Evolutionary conservation across 192 early-diverging fungal genomes (phyloP), one percentile per base, ranked within the genome.

Genomic region (Piromyces finnis): DNA sequence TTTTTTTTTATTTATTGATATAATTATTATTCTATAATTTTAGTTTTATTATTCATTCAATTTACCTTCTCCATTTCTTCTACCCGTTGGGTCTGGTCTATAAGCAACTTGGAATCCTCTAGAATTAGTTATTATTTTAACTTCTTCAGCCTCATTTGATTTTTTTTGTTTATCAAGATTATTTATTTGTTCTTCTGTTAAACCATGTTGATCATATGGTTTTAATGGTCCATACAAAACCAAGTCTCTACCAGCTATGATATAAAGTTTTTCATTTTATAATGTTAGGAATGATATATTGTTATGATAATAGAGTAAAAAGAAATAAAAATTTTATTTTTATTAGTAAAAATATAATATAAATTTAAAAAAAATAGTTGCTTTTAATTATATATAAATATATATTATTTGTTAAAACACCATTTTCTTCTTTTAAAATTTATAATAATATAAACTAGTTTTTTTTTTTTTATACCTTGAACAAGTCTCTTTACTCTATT

Each of bases 71-170:
- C 90, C 90, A 9, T 79, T 84, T 29, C 90, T 77, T 51, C 88
- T 78, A 9, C 90, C 90, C 16, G 90, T 91, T 12, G 90, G 90
- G 79, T 89, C 88, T 28, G 85, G 86, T 79, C 87, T 88, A 28
- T 83, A 36, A 39, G 87, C 80, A 37, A 88, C 84, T 22, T 59
- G 82, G 35, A 84, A 78, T 77, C 87, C 90, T 78, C 88, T 80
- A 78, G 51, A 81, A 81, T 29, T 83, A 80, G 29, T 82, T 15
- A 35, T 85, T 29, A 51, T 86, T 84, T 78, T 27, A 37, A 18
- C 79, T 37, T 35, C 32, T 59, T 80, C 77, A 26, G 36, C 37
- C 36, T 82, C 79, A n/a, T 36, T 32, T 17, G 29, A 27, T 28
- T 83, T 78, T 37, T 86, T 81, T 18, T 82, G 81, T 16, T 35